Evolutionary conservation across 2,329 filamentous ascomycete species (phyloP).

Genomic region (Xylaria hypoxylon): DNA sequence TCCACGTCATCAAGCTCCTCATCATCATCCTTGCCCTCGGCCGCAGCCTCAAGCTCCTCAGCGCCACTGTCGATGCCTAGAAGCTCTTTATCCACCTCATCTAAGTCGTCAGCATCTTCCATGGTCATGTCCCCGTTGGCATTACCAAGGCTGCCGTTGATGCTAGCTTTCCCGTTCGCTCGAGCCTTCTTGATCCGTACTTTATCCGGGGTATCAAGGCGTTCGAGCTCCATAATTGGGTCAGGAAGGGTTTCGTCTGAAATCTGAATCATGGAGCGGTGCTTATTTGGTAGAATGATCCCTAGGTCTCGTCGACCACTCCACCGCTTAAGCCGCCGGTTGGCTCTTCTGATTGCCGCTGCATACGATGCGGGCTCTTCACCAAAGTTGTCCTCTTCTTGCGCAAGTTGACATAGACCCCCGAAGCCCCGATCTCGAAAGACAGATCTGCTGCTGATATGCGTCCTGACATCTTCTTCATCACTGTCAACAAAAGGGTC

Average conservation of each 20-base stretch:
- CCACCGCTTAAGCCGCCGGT: slow-evolving; percentile 78
- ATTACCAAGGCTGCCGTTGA: slow-evolving; percentile 49
- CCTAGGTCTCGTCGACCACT: slow-evolving; percentile 61
- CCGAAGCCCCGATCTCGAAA: slow-evolving; percentile 70
- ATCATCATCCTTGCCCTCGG: slow-evolving; percentile 58
- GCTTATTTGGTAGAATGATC: slow-evolving; percentile 62
- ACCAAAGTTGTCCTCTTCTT: slow-evolving; percentile 78
- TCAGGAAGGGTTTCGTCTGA: slow-evolving; percentile 35
- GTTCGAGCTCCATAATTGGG: slow-evolving; percentile 36
- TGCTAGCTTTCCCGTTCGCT: slow-evolving; percentile 45
- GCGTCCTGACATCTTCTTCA: slow-evolving; percentile 60
- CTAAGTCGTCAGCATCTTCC: slow-evolving; percentile 63
- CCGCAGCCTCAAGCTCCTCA: slow-evolving; percentile 51
- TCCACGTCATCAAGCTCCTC: slow-evolving; percentile 54
- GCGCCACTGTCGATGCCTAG: slow-evolving; percentile 60
- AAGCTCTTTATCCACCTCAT: slow-evolving; percentile 66
- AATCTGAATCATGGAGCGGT: slow-evolving; percentile 43
- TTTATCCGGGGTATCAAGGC: slow-evolving; percentile 31
- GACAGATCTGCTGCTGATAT: slow-evolving; percentile 49
- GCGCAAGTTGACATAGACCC: slow-evolving; percentile 71
- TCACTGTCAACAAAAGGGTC: slow-evolving; percentile 73
- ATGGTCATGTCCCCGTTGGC: slow-evolving; percentile 59
- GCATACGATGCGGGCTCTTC: slow-evolving; percentile 77
- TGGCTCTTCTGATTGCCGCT: slow-evolving; percentile 71
- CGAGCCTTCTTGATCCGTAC: slow-evolving; percentile 49